Evolutionary conservation across 2,329 filamentous ascomycete species (phyloP).

Genomic region (Ceratocystiopsis minuta): DNA sequence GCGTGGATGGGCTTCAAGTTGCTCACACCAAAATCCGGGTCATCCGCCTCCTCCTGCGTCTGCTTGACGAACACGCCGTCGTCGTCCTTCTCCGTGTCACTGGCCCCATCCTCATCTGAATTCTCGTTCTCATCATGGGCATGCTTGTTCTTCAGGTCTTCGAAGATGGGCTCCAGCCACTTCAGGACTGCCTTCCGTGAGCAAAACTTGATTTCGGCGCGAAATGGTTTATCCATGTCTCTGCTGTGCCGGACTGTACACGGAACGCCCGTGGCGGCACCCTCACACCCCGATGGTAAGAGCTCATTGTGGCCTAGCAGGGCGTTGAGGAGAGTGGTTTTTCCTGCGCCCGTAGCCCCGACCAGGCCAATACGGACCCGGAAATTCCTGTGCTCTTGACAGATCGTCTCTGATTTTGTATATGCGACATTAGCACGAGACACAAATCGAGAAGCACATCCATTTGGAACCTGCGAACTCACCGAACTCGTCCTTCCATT

Average conservation of each 20-base stretch:
- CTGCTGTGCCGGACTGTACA: constrained; percentile 3
- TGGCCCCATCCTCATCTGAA: neutral
- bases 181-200: neutral
- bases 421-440: too few relatives aligned
- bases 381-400: neutral
- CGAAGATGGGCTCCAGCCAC: constrained; percentile 2
- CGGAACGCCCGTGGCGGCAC: constrained; percentile 2
- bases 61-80: neutral
- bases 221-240: neutral
- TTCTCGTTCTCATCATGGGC: neutral
- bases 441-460: too few relatives aligned
- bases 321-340: constrained; percentile 5
- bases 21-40: neutral
- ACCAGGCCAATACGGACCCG: constrained; percentile 3
- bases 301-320: constrained; percentile 4
- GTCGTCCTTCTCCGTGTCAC: neutral
- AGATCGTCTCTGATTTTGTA: neutral
- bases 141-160: neutral
- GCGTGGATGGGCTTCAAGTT: neutral
- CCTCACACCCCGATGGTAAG: constrained; percentile 5
- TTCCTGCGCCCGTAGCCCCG: constrained; percentile 4
- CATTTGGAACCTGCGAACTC: neutral
- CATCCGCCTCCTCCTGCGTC: neutral
- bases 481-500: constrained; percentile 1
- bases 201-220: neutral